Percentiles rank a stretch among this genome's conserved stretches.
These are phyloP conservation scores for Penicillium glabrum DNA, from an alignment of 2,329 filamentous ascomycete species.

Conservation along the genomic window DNA sequence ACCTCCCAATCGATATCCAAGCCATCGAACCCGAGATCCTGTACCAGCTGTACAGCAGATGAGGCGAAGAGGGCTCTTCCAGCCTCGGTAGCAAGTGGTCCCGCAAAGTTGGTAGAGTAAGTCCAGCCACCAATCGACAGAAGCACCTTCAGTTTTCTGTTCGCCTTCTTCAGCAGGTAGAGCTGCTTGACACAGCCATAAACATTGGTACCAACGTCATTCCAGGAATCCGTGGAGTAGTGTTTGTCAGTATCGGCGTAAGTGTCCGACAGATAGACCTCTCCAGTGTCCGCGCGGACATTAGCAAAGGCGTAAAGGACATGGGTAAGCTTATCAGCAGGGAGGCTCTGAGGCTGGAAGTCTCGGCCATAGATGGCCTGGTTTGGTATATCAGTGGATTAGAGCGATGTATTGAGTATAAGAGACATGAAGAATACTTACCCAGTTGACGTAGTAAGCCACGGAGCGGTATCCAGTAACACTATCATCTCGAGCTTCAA, in stretches of 20 bases:
- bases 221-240: constrained; percentile 65
- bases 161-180: constrained; percentile 70
- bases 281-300: constrained; percentile 64
- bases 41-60: constrained; percentile 71
- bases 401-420: too few relatives aligned
- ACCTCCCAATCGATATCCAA: constrained; percentile 47
- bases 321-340: constrained; percentile 78
- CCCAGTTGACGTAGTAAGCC: constrained; percentile 42
- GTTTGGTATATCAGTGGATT: background rate
- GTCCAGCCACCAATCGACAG: constrained; percentile 83
- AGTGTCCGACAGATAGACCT: constrained; percentile 71
- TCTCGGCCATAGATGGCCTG: constrained; percentile 83
- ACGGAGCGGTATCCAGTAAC: background rate
- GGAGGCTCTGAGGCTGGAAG: constrained; percentile 78
- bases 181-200: constrained; percentile 79
- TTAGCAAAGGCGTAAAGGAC: constrained; percentile 94
- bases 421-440: constrained; percentile 14
- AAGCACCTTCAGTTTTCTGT: constrained; percentile 74
- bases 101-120: constrained; percentile 74
- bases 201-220: constrained; percentile 69
- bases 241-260: constrained; percentile 70
- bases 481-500: background rate
- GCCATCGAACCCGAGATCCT: constrained; percentile 71
- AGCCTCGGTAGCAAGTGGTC: constrained; percentile 62
- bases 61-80: constrained; percentile 67